These are phyloP conservation scores for Nymphaea colorata DNA, from an alignment of 164 flowering plant species.

Conservation along the genomic window DNA sequence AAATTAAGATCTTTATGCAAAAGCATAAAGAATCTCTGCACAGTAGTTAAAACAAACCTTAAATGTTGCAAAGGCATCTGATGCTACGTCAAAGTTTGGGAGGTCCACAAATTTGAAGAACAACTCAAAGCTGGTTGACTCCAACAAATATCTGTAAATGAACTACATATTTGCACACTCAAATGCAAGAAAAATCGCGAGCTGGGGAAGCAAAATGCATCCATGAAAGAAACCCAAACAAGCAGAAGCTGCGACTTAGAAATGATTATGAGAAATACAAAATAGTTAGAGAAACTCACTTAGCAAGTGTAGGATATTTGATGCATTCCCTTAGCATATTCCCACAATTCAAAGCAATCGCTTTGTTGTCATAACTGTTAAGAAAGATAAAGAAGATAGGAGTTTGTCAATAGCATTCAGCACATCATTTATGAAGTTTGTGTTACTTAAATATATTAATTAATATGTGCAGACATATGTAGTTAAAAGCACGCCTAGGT, in stretches of 20 bases:
- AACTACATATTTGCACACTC: constrained; percentile 17
- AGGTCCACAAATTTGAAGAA: constrained; percentile 94
- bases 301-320: constrained; percentile 69
- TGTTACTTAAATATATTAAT: too few relatives aligned
- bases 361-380: constrained; percentile 90
- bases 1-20: constrained; percentile 2
- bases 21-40: constrained; percentile 6
- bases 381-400: not conserved
- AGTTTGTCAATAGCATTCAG: not conserved
- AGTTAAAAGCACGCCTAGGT: not conserved
- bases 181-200: constrained; percentile 15
- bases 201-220: not conserved
- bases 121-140: constrained; percentile 81
- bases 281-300: constrained; percentile 37
- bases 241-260: not conserved
- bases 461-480: not conserved
- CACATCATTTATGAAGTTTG: not conserved
- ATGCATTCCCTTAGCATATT: constrained; percentile 94
- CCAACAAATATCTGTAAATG: constrained; percentile 81
- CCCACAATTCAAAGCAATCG: constrained; percentile 84
- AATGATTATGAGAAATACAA: not conserved
- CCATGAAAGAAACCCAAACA: not conserved
- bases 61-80: constrained; percentile 94
- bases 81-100: constrained; percentile 86
- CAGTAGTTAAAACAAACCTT: constrained; percentile 40